phyloP scores from a whole-genome alignment of 2,329 filamentous ascomycete genomes.

The Myrmaecium sp. region DNA sequence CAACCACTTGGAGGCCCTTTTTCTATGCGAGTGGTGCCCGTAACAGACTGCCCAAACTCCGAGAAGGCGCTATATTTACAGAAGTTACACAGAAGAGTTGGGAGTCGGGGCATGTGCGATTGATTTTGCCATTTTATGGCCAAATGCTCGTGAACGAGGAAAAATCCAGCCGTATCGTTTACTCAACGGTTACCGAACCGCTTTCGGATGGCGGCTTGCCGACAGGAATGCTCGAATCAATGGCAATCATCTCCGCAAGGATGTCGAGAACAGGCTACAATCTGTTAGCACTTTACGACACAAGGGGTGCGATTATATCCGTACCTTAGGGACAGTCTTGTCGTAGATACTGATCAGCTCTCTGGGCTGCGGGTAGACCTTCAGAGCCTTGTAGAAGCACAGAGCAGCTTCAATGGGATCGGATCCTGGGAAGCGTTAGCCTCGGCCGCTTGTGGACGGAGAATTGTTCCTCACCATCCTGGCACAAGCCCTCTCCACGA shows the following conservation, averaged over 20 bases:
- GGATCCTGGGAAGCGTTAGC: slow-evolving; percentile 30
- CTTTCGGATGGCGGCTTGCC: slow-evolving; percentile 3
- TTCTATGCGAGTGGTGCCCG: no score
- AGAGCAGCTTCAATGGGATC: slow-evolving; percentile 69
- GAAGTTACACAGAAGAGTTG: no score
- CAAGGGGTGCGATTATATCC: slow-evolving; percentile 4
- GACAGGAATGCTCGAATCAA: slow-evolving; percentile 47
- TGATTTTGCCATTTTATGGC: no score
- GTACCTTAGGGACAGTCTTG: slow-evolving; percentile 90
- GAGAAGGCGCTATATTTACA: no score
- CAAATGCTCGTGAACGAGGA: background rate
- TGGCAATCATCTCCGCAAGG: slow-evolving; percentile 93
- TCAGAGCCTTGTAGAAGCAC: slow-evolving; percentile 95
- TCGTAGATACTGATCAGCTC: slow-evolving; percentile 96
- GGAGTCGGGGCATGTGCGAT: no score
- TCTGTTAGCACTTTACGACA: slow-evolving; percentile 5
- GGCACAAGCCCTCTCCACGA: slow-evolving; percentile 65
- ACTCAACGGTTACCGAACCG: no score
- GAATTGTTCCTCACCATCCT: slow-evolving; percentile 48
- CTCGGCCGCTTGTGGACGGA: background rate
- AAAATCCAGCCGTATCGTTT: background rate
- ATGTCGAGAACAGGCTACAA: slow-evolving; percentile 75
- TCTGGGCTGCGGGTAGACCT: slow-evolving; percentile 88
- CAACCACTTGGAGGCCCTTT: no score
- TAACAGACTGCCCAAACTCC: no score